Base-by-base conservation (phyloP, 2,329 filamentous ascomycete genomes). In the Cladophialophora immunda region DNA sequence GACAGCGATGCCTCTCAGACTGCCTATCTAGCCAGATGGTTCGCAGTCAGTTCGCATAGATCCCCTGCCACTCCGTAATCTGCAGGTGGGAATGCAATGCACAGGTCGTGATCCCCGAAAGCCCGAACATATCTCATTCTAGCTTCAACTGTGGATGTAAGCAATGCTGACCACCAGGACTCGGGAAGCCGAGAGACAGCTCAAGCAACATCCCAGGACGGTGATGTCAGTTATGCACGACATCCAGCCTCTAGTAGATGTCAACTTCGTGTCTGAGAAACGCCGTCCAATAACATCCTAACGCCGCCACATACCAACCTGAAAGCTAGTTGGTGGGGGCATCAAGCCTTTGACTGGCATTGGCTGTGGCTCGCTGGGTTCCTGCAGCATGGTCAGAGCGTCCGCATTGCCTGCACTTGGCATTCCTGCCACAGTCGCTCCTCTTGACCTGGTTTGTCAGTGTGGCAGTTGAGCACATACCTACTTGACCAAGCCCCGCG, bases 381-480 rank as follows among this genome's bases (percentile, higher is more conserved):
- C 53, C 62, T 65, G 55, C 19, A 30, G 32, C 29, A 36, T 64
- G 62, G 66, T 64, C 66, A 66, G 41, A 64, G 66, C 63, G 55
- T 32, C 53, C 19, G 9, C 59, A 53, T 38, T 27, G 29, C 47
- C 30, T 29, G 29, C 30, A n/a, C 57, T 65, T 65, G 50, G 25
- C 64, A 53, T 45, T 47, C 45, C 38, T 13, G 29, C 45, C 45
- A 50, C 45, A 11, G 45, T 50, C 45, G 47, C 25, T 45, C 56
- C 22, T 56, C 50, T 41, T 45, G 59, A 53, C 38, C 34, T 38
- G 30, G n/a, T 64, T 52, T 38, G 57, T 27, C 27, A 5, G 34
- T 22, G 58, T 63, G 30, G 52, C 47, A 52, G 54, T 55, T 45
- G 27, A 58, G 36, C 55, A 63, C 60, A 57, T 60, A 52, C 47